Conservation (phyloP, 306 rosid genomes). For the Dalbergia oliveri region DNA sequence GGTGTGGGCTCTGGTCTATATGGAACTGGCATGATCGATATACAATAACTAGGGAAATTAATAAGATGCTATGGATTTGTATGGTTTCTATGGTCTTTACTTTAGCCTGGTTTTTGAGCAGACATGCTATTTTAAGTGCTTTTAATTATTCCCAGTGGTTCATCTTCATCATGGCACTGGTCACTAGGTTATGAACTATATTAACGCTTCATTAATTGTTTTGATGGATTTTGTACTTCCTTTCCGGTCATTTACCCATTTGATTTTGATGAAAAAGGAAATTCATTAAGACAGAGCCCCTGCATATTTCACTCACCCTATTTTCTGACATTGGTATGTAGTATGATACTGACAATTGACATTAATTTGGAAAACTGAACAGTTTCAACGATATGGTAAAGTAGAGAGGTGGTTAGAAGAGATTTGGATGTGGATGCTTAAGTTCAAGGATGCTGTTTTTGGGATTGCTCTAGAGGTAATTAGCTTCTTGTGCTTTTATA, state of each 20-base stretch:
- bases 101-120: not conserved
- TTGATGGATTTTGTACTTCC: slow-evolving; percentile 19
- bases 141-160: slow-evolving; percentile 16
- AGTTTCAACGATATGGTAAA: slow-evolving; percentile 85
- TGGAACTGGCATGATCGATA: not conserved
- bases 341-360: slow-evolving; percentile 46
- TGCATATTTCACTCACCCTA: not conserved
- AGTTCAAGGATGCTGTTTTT: slow-evolving; percentile 87
- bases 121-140: not conserved
- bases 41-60: not conserved
- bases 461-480: slow-evolving; percentile 84
- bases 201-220: not conserved
- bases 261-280: not conserved
- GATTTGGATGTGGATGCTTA: slow-evolving; percentile 88
- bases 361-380: slow-evolving; percentile 46
- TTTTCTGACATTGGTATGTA: slow-evolving; percentile 30
- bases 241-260: not conserved
- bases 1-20: not conserved
- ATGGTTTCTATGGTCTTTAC: slow-evolving; percentile 15
- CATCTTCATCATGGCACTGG: not conserved
- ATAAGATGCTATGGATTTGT: not conserved
- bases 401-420: slow-evolving; percentile 99
- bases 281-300: not conserved
- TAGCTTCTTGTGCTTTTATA: slow-evolving; percentile 30
- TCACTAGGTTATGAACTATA: slow-evolving; percentile 11